Percentiles rank a stretch among this genome's conserved stretches.
Conservation (phyloP, 2,329 filamentous ascomycete species). For the Diaporthe sp. region DNA sequence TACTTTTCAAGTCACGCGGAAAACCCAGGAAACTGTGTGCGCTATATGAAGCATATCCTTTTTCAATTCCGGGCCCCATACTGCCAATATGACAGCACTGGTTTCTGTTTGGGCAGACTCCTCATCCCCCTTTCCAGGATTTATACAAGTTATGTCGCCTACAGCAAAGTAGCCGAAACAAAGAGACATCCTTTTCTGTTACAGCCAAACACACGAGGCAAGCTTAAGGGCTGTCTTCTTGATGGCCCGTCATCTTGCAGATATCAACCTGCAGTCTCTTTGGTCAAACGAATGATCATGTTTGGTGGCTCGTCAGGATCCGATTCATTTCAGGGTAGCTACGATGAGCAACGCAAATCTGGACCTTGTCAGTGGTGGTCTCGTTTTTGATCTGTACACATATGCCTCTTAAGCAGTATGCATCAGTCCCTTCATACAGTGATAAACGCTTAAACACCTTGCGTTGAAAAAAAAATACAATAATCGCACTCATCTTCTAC, state of each 20-base stretch:
- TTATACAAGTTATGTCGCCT: neutral
- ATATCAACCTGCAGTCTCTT: neutral
- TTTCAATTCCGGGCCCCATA: neutral
- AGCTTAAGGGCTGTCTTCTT: neutral
- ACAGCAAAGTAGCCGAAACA: neutral
- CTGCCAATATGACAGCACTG: neutral
- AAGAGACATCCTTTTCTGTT: neutral
- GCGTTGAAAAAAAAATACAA: no score
- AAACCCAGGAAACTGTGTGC: neutral
- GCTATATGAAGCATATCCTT: neutral
- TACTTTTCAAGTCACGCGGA: neutral
- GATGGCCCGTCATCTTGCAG: neutral
- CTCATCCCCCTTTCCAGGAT: neutral
- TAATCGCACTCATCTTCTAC: neutral
- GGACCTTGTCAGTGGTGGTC: no score
- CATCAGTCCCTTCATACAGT: no score
- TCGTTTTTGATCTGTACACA: no score
- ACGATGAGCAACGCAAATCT: neutral
- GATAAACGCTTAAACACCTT: no score
- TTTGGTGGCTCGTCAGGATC: neutral
- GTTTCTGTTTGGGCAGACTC: neutral
- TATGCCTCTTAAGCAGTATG: no score
- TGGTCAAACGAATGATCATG: neutral
- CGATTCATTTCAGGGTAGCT: neutral
- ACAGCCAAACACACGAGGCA: neutral